These are phyloP conservation scores for Aspergillus aculeatinus DNA, from an alignment of 2,329 filamentous ascomycete species.

Conservation along the genomic window DNA sequence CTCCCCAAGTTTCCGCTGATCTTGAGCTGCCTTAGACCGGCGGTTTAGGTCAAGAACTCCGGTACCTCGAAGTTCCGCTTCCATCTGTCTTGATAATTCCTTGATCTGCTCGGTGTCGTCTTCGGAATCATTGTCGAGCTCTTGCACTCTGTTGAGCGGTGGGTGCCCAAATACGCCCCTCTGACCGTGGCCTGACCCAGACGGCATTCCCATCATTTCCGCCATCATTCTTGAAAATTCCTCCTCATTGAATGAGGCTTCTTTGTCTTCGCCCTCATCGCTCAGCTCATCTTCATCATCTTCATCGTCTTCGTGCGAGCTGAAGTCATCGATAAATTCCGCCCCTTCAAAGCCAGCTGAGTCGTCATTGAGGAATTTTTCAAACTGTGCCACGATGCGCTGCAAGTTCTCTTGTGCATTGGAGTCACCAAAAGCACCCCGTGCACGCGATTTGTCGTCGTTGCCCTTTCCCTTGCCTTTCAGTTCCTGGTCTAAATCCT, in stretches of 20 bases:
- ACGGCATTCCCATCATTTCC: slow-evolving; percentile 77
- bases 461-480: slow-evolving; percentile 52
- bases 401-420: slow-evolving; percentile 61
- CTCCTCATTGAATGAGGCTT: slow-evolving; percentile 77
- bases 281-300: slow-evolving; percentile 56
- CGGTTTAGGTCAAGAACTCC: slow-evolving; percentile 45
- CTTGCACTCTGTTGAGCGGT: slow-evolving; percentile 40
- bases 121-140: slow-evolving; percentile 51
- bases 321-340: slow-evolving; percentile 67
- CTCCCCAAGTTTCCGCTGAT: slow-evolving; percentile 25
- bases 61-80: slow-evolving; percentile 47
- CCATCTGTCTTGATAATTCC: slow-evolving; percentile 47
- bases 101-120: slow-evolving; percentile 61
- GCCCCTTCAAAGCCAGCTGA: slow-evolving; percentile 77
- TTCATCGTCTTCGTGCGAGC: slow-evolving; percentile 58
- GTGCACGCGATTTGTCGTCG: slow-evolving; percentile 16
- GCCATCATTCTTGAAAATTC: slow-evolving; percentile 86
- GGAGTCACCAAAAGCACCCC: slow-evolving; percentile 47
- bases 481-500: slow-evolving; percentile 83
- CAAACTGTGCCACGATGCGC: slow-evolving; percentile 92
- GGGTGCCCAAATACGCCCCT: slow-evolving; percentile 23
- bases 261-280: slow-evolving; percentile 69
- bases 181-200: slow-evolving; percentile 38
- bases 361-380: slow-evolving; percentile 85
- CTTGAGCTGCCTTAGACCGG: slow-evolving; percentile 18